phyloP scores from a whole-genome alignment of 192 early-diverging fungal genomes.

The Backusella sp. region DNA sequence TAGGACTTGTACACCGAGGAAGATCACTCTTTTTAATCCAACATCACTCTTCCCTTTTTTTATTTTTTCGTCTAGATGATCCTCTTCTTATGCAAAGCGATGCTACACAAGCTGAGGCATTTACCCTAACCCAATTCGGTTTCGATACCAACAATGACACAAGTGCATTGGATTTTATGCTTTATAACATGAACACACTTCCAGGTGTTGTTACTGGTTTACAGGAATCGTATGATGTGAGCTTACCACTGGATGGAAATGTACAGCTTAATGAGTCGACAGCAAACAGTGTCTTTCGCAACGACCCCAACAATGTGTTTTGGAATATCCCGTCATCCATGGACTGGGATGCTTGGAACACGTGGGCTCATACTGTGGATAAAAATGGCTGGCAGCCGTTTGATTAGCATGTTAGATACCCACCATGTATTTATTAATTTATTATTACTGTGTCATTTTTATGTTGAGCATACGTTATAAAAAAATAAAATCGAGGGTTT shows the following conservation, averaged over 20 bases:
- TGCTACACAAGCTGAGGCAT: background rate
- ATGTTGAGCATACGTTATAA: no score
- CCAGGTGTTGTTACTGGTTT: background rate
- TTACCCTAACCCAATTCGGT: background rate
- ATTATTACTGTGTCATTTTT: no score
- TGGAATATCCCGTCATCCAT: background rate
- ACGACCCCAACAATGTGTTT: slow-evolving; percentile 12
- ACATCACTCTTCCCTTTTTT: background rate
- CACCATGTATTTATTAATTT: no score
- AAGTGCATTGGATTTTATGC: background rate
- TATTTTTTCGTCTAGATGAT: background rate
- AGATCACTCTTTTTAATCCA: background rate
- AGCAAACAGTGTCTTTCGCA: background rate
- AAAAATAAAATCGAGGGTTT: no score
- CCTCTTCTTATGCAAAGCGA: background rate
- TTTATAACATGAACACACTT: background rate
- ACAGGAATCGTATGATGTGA: background rate
- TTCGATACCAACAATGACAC: background rate
- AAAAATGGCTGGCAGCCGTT: slow-evolving; percentile 7
- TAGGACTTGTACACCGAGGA: background rate
- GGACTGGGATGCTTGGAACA: background rate
- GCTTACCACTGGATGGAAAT: background rate
- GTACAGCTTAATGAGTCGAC: background rate
- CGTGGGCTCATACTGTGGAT: background rate
- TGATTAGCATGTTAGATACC: background rate